These are phyloP conservation scores for Aspergillus fischeri DNA, from an alignment of 2,329 filamentous ascomycete genomes.

Conservation along the genomic window DNA sequence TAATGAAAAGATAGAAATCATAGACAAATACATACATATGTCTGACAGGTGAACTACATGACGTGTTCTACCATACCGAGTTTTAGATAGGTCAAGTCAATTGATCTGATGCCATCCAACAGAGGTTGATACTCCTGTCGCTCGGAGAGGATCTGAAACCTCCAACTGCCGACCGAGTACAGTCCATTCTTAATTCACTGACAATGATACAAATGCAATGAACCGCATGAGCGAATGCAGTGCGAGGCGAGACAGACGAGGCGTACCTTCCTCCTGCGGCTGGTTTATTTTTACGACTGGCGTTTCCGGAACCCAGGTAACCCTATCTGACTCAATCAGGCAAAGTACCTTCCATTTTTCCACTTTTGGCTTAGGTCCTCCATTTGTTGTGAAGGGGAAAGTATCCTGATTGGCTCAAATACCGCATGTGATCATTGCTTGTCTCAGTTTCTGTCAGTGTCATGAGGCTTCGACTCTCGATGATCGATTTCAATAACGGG, in stretches of 20 bases:
- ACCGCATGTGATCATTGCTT: neutral
- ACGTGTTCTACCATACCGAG: neutral
- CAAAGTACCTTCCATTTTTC: neutral
- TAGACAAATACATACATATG: no score
- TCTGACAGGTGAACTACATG: neutral
- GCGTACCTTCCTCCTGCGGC: neutral
- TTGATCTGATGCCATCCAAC: neutral
- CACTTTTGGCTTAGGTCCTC: neutral
- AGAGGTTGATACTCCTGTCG: neutral
- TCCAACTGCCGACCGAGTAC: no score
- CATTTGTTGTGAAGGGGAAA: neutral
- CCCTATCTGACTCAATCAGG: neutral
- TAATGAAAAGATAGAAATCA: neutral
- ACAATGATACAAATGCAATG: neutral
- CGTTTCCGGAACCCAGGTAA: neutral
- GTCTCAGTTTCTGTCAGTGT: neutral
- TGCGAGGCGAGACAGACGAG: no score
- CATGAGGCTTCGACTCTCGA: neutral
- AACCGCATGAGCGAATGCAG: neutral
- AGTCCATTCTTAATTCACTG: no score
- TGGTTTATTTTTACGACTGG: neutral
- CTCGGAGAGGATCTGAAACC: neutral
- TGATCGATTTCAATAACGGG: neutral
- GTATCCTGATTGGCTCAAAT: neutral
- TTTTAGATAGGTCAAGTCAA: neutral